Evolutionary conservation across 1,284 basidiomycete genomes (phyloP).

Genomic region (Malassezia pachydermatis): DNA sequence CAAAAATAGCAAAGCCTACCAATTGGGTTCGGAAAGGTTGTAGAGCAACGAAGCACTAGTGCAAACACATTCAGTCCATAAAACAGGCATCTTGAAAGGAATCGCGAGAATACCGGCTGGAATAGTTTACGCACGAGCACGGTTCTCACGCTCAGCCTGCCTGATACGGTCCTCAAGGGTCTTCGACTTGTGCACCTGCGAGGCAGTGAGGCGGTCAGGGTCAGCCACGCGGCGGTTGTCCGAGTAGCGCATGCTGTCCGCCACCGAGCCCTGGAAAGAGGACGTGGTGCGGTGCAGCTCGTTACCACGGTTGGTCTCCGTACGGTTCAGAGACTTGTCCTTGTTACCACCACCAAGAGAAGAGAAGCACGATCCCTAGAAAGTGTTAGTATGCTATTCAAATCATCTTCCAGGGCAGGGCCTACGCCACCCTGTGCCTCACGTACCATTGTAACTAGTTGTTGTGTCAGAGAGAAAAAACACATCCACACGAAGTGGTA

Average conservation of each 20-base stretch:
- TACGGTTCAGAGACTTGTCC: constrained; percentile 43
- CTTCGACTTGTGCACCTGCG: constrained; percentile 45
- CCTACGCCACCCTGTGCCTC: too few species aligned
- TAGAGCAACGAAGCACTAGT: too few species aligned
- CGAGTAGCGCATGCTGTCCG: constrained; percentile 46
- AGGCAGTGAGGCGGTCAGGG: constrained; percentile 40
- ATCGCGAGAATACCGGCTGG: background rate
- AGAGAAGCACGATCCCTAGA: constrained; percentile 34
- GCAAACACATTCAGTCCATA: too few species aligned
- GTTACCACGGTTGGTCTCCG: constrained; percentile 44
- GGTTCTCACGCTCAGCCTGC: constrained; percentile 43
- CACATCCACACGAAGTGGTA: too few species aligned
- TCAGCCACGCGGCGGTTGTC: constrained; percentile 27
- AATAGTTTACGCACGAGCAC: constrained; percentile 12
- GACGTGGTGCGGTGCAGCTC: constrained; percentile 47
- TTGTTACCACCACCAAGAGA: constrained; percentile 28
- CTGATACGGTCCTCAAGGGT: constrained; percentile 46
- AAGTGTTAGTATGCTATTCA: background rate
- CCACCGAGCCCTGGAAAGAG: constrained; percentile 46
- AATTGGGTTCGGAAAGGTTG: too few species aligned
- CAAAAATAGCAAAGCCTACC: too few species aligned
- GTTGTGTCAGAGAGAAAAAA: too few species aligned
- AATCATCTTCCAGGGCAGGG: too few species aligned
- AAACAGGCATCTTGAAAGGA: background rate
- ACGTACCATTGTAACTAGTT: constrained; percentile 15